Evolutionary conservation across 1,139 yeast species (phyloP).

Genomic region (Kodamaea alishanica): DNA sequence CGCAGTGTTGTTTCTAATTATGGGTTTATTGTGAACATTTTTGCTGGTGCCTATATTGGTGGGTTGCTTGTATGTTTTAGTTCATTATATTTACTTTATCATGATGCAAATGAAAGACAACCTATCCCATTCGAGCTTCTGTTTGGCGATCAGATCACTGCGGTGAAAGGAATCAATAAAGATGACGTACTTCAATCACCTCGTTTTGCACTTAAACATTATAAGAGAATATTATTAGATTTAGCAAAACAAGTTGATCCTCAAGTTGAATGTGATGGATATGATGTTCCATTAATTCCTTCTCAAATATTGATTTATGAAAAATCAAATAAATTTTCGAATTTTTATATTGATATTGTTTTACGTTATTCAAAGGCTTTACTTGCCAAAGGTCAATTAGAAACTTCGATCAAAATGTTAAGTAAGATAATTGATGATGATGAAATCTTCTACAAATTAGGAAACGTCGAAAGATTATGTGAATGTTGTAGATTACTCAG

Average conservation of each 20-base stretch:
- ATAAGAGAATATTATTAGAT: constrained; percentile 37
- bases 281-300: constrained; percentile 33
- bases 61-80: constrained; percentile 39
- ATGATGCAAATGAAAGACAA: constrained; percentile 41
- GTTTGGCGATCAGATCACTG: constrained; percentile 31
- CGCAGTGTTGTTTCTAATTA: constrained; percentile 27
- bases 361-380: constrained; percentile 42
- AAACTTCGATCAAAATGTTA: constrained; percentile 29
- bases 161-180: constrained; percentile 45
- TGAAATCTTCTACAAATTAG: constrained; percentile 36
- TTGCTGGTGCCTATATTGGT: constrained; percentile 46
- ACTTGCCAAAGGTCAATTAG: constrained; percentile 40
- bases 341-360: constrained; percentile 45
- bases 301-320: constrained; percentile 28
- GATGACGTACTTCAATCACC: constrained; percentile 46
- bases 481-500: constrained; percentile 41
- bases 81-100: constrained; percentile 38
- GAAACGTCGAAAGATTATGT: constrained; percentile 44
- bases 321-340: constrained; percentile 34
- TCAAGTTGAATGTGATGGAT: constrained; percentile 23
- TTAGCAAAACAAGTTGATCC: constrained; percentile 32
- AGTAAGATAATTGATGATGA: constrained; percentile 34
- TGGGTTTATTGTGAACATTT: constrained; percentile 33
- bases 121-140: constrained; percentile 40
- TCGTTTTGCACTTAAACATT: constrained; percentile 44